Conservation (phyloP, 2,329 filamentous ascomycete genomes). For the Neonectria ditissima region DNA sequence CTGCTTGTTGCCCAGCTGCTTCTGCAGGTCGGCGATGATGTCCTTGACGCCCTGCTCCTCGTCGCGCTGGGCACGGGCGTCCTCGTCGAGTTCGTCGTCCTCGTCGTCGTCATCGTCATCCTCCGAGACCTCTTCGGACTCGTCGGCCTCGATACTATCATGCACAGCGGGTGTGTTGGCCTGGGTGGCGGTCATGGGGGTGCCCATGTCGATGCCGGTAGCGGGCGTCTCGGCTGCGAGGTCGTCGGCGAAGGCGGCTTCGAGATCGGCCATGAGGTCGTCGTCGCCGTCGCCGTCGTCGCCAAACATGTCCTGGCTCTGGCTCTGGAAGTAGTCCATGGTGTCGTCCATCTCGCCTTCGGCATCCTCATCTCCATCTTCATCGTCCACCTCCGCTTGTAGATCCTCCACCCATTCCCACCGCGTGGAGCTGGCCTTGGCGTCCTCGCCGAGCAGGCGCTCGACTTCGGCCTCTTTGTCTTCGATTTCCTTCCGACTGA, state of each 20-base stretch:
- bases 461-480: slow-evolving; percentile 86
- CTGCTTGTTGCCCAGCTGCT: slow-evolving; percentile 60
- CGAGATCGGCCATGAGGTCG: slow-evolving; percentile 67
- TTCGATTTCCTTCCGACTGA: slow-evolving; percentile 85
- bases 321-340: slow-evolving; percentile 53
- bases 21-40: slow-evolving; percentile 66
- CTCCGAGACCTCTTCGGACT: slow-evolving; percentile 53
- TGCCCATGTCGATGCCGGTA: slow-evolving; percentile 58
- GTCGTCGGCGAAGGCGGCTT: slow-evolving; percentile 63
- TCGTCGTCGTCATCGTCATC: slow-evolving; percentile 66
- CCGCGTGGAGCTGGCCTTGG: slow-evolving; percentile 67
- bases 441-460: slow-evolving; percentile 77
- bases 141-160: slow-evolving; percentile 58
- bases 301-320: slow-evolving; percentile 45
- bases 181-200: slow-evolving; percentile 58
- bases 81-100: slow-evolving; percentile 66
- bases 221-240: slow-evolving; percentile 55
- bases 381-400: slow-evolving; percentile 53
- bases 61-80: slow-evolving; percentile 61
- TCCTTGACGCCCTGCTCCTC: slow-evolving; percentile 67
- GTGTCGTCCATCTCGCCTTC: slow-evolving; percentile 61
- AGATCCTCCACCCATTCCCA: slow-evolving; percentile 74
- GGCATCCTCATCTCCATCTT: slow-evolving; percentile 63
- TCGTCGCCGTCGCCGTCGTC: slow-evolving; percentile 56
- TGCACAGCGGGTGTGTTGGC: slow-evolving; percentile 60